A percentile compares a stretch with the other conserved stretches of the same genome.
Conservation (phyloP, 371 early-diverging fungal genomes). For the Rhizopus delemar region DNA sequence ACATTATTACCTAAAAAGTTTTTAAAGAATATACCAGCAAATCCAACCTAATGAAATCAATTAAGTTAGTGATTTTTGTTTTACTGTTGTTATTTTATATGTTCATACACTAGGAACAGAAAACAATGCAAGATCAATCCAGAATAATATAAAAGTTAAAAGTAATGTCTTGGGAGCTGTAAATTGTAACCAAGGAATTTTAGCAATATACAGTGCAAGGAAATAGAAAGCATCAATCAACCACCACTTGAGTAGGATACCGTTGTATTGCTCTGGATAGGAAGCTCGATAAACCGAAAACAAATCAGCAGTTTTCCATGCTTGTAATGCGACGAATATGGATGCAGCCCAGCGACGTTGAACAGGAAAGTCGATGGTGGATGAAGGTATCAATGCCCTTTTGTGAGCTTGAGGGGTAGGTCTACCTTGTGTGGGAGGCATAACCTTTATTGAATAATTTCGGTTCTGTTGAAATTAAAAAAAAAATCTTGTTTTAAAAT, state of each 20-base stretch:
- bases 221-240: constrained; percentile 34
- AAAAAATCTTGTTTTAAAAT: no score
- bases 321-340: constrained; percentile 37
- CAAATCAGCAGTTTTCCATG: constrained; percentile 34
- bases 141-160: constrained; percentile 14
- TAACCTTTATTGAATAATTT: background rate
- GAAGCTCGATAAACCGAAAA: constrained; percentile 22
- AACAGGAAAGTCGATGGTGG: constrained; percentile 43
- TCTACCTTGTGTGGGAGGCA: constrained; percentile 14
- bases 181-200: constrained; percentile 56
- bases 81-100: background rate
- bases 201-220: constrained; percentile 28
- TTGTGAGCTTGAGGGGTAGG: constrained; percentile 19
- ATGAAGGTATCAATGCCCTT: constrained; percentile 42
- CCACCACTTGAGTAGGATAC: constrained; percentile 36
- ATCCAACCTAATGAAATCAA: constrained; percentile 12
- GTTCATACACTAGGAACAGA: constrained; percentile 34
- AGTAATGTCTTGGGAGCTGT: constrained; percentile 30
- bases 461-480: no score
- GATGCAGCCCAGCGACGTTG: constrained; percentile 47
- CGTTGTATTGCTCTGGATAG: constrained; percentile 34
- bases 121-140: constrained; percentile 32
- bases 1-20: constrained; percentile 8
- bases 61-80: background rate
- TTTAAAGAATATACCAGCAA: constrained; percentile 12